Conservation (phyloP, 768 basidiomycete genomes). For the Russula lepida region DNA sequence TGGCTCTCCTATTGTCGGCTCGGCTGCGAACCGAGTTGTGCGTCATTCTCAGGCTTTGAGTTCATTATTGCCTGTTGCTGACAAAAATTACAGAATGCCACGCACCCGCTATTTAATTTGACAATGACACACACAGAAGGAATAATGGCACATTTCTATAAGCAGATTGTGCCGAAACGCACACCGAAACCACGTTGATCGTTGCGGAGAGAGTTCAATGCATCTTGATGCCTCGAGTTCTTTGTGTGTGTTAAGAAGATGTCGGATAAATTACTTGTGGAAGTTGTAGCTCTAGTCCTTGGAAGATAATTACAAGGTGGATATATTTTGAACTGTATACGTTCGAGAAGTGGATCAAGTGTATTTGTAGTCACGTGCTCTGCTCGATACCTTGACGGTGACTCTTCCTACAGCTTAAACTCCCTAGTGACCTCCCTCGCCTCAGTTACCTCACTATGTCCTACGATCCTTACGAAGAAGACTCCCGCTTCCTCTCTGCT, state of each 20-base stretch:
- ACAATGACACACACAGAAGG: conserved; percentile 57
- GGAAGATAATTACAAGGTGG: not conserved
- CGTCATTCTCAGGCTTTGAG: conserved; percentile 24
- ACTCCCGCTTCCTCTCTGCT: conserved; percentile 28
- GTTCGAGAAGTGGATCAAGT: not conserved
- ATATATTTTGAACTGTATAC: not conserved
- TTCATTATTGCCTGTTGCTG: not conserved
- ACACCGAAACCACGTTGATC: not conserved
- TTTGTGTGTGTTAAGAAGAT: not conserved
- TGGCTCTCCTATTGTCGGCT: conserved; percentile 48
- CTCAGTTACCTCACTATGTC: conserved; percentile 8
- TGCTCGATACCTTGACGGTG: not conserved
- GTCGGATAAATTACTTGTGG: not conserved
- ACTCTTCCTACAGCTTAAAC: not conserved
- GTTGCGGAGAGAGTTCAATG: not conserved
- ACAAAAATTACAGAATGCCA: conserved; percentile 54
- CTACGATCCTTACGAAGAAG: conserved; percentile 14
- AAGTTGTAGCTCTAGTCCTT: conserved; percentile 1
- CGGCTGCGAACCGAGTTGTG: conserved; percentile 54
- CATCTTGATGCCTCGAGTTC: no score
- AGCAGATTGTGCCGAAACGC: conserved; percentile 39
- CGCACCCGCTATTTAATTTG: conserved; percentile 71
- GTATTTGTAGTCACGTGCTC: not conserved
- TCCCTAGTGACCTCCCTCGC: not conserved
- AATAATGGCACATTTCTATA: conserved; percentile 69